A percentile compares a stretch with the other conserved stretches of the same genome.
Conservation (phyloP, 139 green algal species). For the Chlamydomonas sp. region DNA sequence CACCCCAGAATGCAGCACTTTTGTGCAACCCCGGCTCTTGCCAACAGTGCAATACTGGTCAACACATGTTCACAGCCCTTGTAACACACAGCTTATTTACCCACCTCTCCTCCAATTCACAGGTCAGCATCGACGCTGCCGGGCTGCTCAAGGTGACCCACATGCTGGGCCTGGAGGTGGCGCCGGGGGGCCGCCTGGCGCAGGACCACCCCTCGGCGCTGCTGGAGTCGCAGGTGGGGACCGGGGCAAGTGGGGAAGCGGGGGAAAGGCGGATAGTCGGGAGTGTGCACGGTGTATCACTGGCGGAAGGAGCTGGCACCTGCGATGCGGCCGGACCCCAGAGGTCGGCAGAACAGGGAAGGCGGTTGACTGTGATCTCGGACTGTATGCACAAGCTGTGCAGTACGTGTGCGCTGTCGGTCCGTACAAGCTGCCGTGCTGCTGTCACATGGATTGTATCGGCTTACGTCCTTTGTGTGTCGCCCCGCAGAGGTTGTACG, state of each 20-base stretch:
- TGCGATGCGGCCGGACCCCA: background rate
- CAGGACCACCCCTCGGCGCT: background rate
- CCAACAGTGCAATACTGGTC: background rate
- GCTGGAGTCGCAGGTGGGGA: conserved; percentile 22
- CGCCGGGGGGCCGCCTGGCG: background rate
- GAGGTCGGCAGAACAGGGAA: too few species aligned
- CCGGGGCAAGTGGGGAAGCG: background rate
- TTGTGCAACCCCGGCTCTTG: background rate
- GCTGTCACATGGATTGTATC: background rate
- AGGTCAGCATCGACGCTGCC: conserved; percentile 63
- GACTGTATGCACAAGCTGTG: too few species aligned
- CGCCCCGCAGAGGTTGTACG: conserved; percentile 13
- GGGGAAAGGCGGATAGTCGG: background rate
- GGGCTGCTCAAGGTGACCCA: conserved; percentile 67
- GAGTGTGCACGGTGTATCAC: background rate
- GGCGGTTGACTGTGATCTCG: too few species aligned
- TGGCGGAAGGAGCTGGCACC: background rate
- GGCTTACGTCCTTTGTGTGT: background rate
- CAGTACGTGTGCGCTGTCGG: too few species aligned
- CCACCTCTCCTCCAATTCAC: background rate
- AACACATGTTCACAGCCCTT: background rate
- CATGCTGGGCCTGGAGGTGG: conserved; percentile 52
- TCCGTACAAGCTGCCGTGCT: background rate
- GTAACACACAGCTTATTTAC: conserved; percentile 13
- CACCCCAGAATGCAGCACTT: background rate